phyloP scores from a whole-genome alignment of 2,329 filamentous ascomycete genomes.

The Venturia pyrina region DNA sequence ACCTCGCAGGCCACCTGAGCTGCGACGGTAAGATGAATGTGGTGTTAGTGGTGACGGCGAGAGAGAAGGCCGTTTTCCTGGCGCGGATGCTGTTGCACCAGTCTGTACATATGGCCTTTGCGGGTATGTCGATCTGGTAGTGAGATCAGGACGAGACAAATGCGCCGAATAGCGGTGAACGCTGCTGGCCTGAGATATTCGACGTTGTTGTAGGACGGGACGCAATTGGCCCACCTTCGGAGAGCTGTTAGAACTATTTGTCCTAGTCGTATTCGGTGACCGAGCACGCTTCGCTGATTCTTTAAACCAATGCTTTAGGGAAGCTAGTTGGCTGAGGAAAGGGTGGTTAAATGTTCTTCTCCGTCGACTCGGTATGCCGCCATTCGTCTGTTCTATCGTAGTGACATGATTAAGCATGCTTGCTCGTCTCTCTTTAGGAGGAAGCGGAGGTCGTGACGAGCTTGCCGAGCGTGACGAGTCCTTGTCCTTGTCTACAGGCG shows the following conservation, averaged over 20 bases:
- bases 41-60: constrained; percentile 85
- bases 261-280: constrained; percentile 33
- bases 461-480: constrained; percentile 65
- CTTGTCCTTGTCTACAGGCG: constrained; percentile 73
- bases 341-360: constrained; percentile 50
- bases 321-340: constrained; percentile 56
- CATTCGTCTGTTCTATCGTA: constrained; percentile 43
- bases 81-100: constrained; percentile 26
- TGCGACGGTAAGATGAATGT: constrained; percentile 72
- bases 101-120: constrained; percentile 35
- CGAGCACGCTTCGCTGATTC: constrained; percentile 55
- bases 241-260: constrained; percentile 9
- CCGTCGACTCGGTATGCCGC: constrained; percentile 44
- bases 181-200: constrained; percentile 25
- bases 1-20: constrained; percentile 73
- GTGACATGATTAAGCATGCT: constrained; percentile 83
- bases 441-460: constrained; percentile 67
- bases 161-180: constrained; percentile 23
- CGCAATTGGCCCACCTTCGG: background rate
- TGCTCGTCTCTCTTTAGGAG: constrained; percentile 77
- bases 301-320: constrained; percentile 63
- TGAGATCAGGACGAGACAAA: constrained; percentile 28
- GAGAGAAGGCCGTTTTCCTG: constrained; percentile 55
- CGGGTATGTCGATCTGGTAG: constrained; percentile 28
- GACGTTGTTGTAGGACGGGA: constrained; percentile 15